Percentiles rank a stretch among this genome's conserved stretches.
phyloP scores from a whole-genome alignment of 768 basidiomycete species.

The Tricholoma sp. region DNA sequence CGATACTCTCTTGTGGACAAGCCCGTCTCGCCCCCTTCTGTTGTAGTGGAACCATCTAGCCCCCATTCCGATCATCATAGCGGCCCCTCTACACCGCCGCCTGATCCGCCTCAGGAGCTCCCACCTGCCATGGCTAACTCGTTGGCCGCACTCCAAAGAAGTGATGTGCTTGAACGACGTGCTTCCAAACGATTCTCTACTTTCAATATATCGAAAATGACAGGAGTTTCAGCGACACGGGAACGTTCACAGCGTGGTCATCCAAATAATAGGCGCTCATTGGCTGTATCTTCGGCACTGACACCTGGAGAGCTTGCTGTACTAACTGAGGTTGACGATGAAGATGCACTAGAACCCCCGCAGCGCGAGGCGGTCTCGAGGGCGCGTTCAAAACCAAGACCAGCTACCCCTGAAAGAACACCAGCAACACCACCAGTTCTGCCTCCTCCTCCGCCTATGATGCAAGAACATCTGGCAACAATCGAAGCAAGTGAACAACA shows the following conservation, averaged over 20 bases:
- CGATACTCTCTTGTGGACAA: conserved; percentile 78
- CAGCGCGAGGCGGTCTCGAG: conserved; percentile 20
- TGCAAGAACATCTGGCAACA: conserved; percentile 31
- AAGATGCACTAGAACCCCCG: conserved; percentile 28
- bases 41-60: conserved; percentile 52
- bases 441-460: conserved; percentile 40
- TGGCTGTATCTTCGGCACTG: conserved; percentile 56
- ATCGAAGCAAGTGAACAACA: conserved; percentile 6
- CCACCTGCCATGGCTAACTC: conserved; percentile 71
- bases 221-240: conserved; percentile 45
- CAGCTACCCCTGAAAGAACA: conserved; percentile 34
- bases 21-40: conserved; percentile 41
- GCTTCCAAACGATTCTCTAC: conserved; percentile 95
- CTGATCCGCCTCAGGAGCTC: conserved; percentile 32
- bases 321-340: conserved; percentile 72
- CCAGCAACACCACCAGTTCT: conserved; percentile 37
- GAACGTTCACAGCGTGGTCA: conserved; percentile 46
- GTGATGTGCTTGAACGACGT: conserved; percentile 80
- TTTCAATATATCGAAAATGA: conserved; percentile 94
- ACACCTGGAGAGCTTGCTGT: conserved; percentile 71
- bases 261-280: conserved; percentile 55
- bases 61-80: conserved; percentile 32
- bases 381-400: conserved; percentile 25
- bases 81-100: conserved; percentile 28
- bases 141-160: conserved; percentile 83